A percentile compares a stretch with the other conserved stretches of the same genome.
Evolutionary conservation across 2,329 filamentous ascomycete species (phyloP).

Genomic region (Diaporthe vexans): DNA sequence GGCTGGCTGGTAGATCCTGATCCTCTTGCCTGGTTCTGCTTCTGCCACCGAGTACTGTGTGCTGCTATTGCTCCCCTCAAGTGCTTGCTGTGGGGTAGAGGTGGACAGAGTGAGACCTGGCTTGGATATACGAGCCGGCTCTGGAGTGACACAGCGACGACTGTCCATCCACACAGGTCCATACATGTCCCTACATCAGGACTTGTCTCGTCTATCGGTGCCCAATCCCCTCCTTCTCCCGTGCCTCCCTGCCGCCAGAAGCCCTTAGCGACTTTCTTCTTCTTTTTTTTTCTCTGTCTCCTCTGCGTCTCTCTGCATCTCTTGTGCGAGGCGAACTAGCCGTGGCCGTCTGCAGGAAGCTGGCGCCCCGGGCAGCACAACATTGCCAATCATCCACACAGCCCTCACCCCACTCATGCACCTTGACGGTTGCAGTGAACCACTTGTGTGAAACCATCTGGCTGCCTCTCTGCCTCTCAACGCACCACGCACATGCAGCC

Average conservation of each 20-base stretch:
- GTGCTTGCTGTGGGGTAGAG: constrained; percentile 3
- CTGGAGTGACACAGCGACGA: constrained; percentile 22
- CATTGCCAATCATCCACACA: constrained; percentile 36
- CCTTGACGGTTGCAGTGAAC: constrained; percentile 37
- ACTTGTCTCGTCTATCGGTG: constrained; percentile 26
- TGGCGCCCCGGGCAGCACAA: constrained; percentile 31
- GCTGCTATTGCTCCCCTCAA: neutral
- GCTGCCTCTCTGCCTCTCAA: constrained; percentile 37
- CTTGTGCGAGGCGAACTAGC: constrained; percentile 37
- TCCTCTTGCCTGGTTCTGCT: neutral
- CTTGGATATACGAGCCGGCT: constrained; percentile 5
- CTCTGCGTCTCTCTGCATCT: constrained; percentile 16
- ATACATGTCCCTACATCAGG: neutral
- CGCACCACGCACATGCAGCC: constrained; percentile 33
- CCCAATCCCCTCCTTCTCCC: constrained; percentile 23
- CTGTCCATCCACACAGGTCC: neutral
- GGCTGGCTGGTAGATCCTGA: neutral
- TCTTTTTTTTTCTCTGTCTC: neutral
- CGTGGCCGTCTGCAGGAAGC: constrained; percentile 25
- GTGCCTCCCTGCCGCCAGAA: constrained; percentile 12
- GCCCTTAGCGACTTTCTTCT: neutral
- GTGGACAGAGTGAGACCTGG: constrained; percentile 8
- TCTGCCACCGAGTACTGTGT: neutral
- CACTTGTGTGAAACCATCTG: constrained; percentile 43
- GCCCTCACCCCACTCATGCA: constrained; percentile 37